Percentiles rank a stretch among this genome's conserved stretches.
These are phyloP conservation scores for Mycena citricolor DNA, from an alignment of 1,284 basidiomycete species.

Conservation along the genomic window DNA sequence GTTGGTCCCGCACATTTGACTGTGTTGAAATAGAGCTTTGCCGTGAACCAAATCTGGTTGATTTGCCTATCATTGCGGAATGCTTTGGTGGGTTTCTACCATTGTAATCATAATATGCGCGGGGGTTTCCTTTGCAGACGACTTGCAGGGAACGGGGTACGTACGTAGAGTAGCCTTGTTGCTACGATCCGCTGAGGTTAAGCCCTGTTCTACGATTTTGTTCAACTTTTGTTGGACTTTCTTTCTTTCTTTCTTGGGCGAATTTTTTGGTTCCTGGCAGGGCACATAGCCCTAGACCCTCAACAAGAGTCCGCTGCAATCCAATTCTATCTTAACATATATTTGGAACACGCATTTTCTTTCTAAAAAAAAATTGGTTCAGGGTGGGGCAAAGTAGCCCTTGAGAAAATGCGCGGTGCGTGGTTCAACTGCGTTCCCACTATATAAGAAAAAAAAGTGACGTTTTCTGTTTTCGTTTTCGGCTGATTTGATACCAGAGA, in stretches of 20 bases:
- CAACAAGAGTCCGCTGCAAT: too few relatives aligned
- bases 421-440: too few relatives aligned
- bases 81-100: conserved; percentile 41
- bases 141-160: conserved; percentile 59
- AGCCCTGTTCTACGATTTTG: conserved; percentile 54
- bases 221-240: conserved; percentile 42
- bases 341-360: too few relatives aligned
- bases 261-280: too few relatives aligned
- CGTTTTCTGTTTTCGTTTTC: too few relatives aligned
- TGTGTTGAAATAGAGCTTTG: conserved; percentile 57
- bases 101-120: conserved; percentile 56
- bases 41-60: conserved; percentile 56
- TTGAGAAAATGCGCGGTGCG: too few relatives aligned
- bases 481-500: too few relatives aligned
- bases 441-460: too few relatives aligned
- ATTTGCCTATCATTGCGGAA: conserved; percentile 44
- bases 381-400: too few relatives aligned
- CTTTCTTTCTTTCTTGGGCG: conserved; percentile 36
- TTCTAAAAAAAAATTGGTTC: too few relatives aligned
- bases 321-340: too few relatives aligned
- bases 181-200: conserved; percentile 63
- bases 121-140: conserved; percentile 64
- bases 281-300: too few relatives aligned
- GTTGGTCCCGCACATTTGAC: conserved; percentile 55
- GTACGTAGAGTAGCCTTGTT: conserved; percentile 61